Evolutionary conservation across 2,329 filamentous ascomycete species (phyloP), one percentile per base, ranked within the genome.

Genomic region (Xylaria sp.): DNA sequence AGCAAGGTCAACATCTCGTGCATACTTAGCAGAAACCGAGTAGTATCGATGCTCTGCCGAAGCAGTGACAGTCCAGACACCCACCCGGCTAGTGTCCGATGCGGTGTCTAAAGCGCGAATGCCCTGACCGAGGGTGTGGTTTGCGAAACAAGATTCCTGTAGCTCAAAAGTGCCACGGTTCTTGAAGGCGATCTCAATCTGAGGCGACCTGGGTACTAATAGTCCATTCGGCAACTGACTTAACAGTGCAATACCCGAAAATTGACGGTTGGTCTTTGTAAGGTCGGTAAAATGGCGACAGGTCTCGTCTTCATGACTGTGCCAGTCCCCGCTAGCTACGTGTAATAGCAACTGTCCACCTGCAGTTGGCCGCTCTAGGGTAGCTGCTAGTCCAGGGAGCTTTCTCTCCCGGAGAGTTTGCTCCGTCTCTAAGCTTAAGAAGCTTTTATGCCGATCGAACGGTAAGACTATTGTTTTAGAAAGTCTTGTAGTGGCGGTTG

Each of bases 11-110:
- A 53, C 13, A 53, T 53, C 50, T 53, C 5, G 55, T 3, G 54
- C 59, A 48, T 71, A 71, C 48, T 55, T 69, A 29, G 69, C 16
- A 75, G 75, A 80, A 72, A 1, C 76, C 74, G 67, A 65, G 29
- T 67, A 58, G 42, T 60, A 69, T 13, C n/a, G 58, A 10, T 66
- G 66, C 51, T 73, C 69, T 0, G 68, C 65, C 2, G 78, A 77
- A 1, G 79, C 77, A 2, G 83, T 82, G 1, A 81, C 71, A 0
- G 83, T 82, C 83, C 83, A 85, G 0, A 79, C 79, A 21, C 77
- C 78, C 55, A 35, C 71, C 63, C 71, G n/a, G n/a, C n/a, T n/a
- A n/a, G n/a, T 65, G 40, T 76, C 73, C 29, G 80, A 64, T 29
- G 80, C 80, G 5, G 69, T 63, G 60, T 84, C 81, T 16, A 84